Evolutionary conservation across 2,329 filamentous ascomycete genomes (phyloP).

Genomic region (Aspergillus fijiensis): DNA sequence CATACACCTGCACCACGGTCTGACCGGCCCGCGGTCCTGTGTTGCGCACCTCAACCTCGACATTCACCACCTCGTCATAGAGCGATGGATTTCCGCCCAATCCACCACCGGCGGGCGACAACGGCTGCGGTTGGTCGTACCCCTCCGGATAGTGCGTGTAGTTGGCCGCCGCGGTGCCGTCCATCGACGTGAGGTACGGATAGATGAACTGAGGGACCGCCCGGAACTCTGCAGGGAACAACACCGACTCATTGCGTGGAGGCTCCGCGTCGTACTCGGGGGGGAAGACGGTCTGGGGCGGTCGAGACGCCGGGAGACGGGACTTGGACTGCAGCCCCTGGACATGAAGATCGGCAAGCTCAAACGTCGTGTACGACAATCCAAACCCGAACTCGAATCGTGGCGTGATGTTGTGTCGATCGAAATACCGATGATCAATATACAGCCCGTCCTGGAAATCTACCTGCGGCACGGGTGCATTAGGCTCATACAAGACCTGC

Average conservation of each 20-base stretch:
- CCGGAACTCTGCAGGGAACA: slow-evolving; percentile 63
- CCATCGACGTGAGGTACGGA: slow-evolving; percentile 61
- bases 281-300: slow-evolving; percentile 43
- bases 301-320: slow-evolving; percentile 45
- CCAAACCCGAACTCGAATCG: slow-evolving; percentile 86
- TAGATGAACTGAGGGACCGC: slow-evolving; percentile 70
- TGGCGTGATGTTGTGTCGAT: slow-evolving; percentile 70
- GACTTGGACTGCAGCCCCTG: slow-evolving; percentile 51
- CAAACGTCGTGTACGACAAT: slow-evolving; percentile 75
- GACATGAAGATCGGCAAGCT: slow-evolving; percentile 57
- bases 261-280: slow-evolving; percentile 57
- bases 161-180: slow-evolving; percentile 46
- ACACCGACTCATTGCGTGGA: slow-evolving; percentile 55
- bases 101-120: slow-evolving; percentile 67
- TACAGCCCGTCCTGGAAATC: slow-evolving; percentile 81
- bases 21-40: slow-evolving; percentile 49
- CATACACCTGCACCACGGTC: slow-evolving; percentile 61
- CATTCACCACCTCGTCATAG: slow-evolving; percentile 50
- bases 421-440: slow-evolving; percentile 87
- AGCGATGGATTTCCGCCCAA: slow-evolving; percentile 52
- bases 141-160: slow-evolving; percentile 55
- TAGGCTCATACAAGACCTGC: slow-evolving; percentile 67
- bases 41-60: slow-evolving; percentile 50
- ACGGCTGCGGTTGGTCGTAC: slow-evolving; percentile 52
- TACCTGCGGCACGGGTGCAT: slow-evolving; percentile 72